These are phyloP conservation scores for Kwoniella sp. DNA, from an alignment of 768 basidiomycete genomes.

Conservation along the genomic window DNA sequence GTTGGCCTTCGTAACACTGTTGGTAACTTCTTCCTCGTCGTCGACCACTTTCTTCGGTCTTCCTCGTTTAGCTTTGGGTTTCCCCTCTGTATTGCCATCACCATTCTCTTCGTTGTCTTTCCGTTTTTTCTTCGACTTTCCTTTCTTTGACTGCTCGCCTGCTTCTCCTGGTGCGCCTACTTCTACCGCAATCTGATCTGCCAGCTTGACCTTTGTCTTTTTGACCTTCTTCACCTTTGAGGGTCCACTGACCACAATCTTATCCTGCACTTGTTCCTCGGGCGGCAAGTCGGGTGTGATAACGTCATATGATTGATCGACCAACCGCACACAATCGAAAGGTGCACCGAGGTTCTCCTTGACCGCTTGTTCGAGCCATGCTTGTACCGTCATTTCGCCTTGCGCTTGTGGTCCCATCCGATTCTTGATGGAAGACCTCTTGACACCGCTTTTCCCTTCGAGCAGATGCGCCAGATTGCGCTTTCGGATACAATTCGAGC, in stretches of 20 bases:
- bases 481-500: constrained; percentile 46
- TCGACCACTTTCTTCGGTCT: constrained; percentile 18
- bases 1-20: neutral
- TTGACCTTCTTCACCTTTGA: neutral
- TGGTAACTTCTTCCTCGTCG: neutral
- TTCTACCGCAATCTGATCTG: neutral
- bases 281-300: constrained; percentile 33
- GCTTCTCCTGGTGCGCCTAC: neutral
- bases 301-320: constrained; percentile 35
- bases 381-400: constrained; percentile 30
- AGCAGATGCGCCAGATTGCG: constrained; percentile 43
- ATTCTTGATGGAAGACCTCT: constrained; percentile 14
- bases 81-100: neutral
- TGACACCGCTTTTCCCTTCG: constrained; percentile 20
- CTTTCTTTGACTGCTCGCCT: neutral
- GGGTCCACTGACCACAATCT: neutral
- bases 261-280: constrained; percentile 5
- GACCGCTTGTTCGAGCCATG: constrained; percentile 33
- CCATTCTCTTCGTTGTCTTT: neutral
- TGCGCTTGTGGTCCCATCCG: constrained; percentile 9
- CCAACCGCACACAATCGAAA: constrained; percentile 41
- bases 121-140: constrained; percentile 5
- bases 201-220: neutral
- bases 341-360: constrained; percentile 25
- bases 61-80: constrained; percentile 23